Base-by-base conservation (phyloP, 495 filamentous ascomycete genomes). In the Saxophila tyrrhenica region DNA sequence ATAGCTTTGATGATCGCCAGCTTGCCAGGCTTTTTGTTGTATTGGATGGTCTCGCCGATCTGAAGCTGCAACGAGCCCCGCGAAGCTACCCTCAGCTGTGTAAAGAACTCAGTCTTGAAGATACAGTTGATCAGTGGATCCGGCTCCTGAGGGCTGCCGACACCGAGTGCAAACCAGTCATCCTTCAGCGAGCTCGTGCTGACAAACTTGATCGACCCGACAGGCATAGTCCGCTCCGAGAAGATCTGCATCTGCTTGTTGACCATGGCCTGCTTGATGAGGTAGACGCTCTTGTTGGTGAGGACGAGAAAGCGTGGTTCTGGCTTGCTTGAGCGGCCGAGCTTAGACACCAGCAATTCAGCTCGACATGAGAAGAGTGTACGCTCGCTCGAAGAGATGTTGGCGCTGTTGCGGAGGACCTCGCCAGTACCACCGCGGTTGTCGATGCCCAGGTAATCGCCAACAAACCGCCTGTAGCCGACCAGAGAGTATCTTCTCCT, bases 1-100 rank as follows among this genome's bases (percentile, higher is more conserved):
- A 95, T 63, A 1, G 82, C 85, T 74, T 97, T 97, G 59, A 99
- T 82, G 1, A 77, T 62, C 42, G 87, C 81, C 62, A 86, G 76
- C 73, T 99, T 99, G 32, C 89, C 88, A 2, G 94, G 94, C 72
- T 99, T 99, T 78, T 97, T 99, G 63, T 90, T 89, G 68, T 92
- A 99, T 65, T 96, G 88, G 64, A 99, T 90, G 1, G 77, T 77
- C 25, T 90, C 82, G 16, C 72, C 79, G 54, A 98, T 86, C 73
- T 85, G 87, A 52, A 98, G 66, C 64, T 85, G 86, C 63, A 92
- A 74, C 9, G 84, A 79, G 11, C 85, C 90, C 0, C 84, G 86
- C 67, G 88, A 81, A 38, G 75, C 79, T 41, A 74, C 77, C 65
- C 79, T 78, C 62, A 98, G 79, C 47, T 95, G 89, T 8, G 89